Percentiles rank a stretch among this genome's conserved stretches.
Evolutionary conservation across 768 basidiomycete genomes (phyloP).

Genomic region (Termitomyces sp.): DNA sequence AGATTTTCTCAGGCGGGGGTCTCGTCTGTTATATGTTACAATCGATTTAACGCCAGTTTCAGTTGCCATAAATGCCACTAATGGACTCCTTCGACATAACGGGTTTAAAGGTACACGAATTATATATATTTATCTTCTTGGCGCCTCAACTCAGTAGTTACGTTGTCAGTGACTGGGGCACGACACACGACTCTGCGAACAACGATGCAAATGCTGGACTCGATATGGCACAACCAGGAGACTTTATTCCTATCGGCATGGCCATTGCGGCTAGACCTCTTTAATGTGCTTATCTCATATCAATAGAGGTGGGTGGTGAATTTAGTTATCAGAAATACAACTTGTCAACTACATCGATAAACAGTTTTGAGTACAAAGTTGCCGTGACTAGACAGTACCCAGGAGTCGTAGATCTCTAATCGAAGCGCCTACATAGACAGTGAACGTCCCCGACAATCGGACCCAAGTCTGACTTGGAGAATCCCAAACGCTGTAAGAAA

Average conservation of each 20-base stretch:
- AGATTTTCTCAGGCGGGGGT: conserved; percentile 39
- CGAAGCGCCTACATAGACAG: conserved; percentile 50
- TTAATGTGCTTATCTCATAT: conserved; percentile 4
- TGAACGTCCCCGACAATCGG: conserved; percentile 47
- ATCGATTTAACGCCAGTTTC: conserved; percentile 56
- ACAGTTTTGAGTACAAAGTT: no score
- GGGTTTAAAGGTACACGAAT: conserved; percentile 38
- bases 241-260: conserved; percentile 41
- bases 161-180: conserved; percentile 53
- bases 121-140: conserved; percentile 10
- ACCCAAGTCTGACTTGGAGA: conserved; percentile 46
- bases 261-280: neutral
- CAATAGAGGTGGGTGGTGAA: conserved; percentile 36
- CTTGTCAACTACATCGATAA: no score
- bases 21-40: conserved; percentile 50
- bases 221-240: conserved; percentile 51
- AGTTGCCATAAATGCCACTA: conserved; percentile 56
- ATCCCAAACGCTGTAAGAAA: conserved; percentile 45
- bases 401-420: conserved; percentile 43
- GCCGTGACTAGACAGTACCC: no score
- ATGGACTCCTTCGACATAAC: conserved; percentile 32
- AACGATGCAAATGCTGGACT: conserved; percentile 46
- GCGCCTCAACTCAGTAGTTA: conserved; percentile 25
- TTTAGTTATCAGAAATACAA: conserved; percentile 43
- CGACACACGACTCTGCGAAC: conserved; percentile 41